phyloP scores from a whole-genome alignment of 1,284 basidiomycete genomes.

The Calocybe gambosa region DNA sequence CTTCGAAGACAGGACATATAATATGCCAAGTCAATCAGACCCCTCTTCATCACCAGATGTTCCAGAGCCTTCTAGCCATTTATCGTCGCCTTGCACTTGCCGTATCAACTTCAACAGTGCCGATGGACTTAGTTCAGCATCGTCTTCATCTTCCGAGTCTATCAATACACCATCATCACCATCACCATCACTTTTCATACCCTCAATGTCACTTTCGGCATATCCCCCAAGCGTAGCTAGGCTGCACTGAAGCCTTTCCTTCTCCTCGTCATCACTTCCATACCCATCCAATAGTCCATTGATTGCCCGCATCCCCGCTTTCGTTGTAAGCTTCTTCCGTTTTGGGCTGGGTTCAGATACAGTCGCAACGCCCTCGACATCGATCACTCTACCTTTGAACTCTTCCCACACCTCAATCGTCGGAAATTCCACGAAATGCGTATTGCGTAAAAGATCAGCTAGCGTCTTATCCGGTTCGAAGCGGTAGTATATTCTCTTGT shows the following conservation, averaged over 20 bases:
- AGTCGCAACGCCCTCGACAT: conserved; percentile 39
- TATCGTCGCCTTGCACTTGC: conserved; percentile 33
- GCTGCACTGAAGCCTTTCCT: conserved; percentile 30
- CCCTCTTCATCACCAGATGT: conserved; percentile 42
- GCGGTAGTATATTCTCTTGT: conserved; percentile 40
- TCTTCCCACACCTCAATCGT: conserved; percentile 69
- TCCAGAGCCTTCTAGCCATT: conserved; percentile 45
- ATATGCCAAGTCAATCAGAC: conserved; percentile 14
- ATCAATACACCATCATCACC: conserved; percentile 26
- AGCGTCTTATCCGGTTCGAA: conserved; percentile 49
- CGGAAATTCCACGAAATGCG: conserved; percentile 76
- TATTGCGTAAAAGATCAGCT: conserved; percentile 44
- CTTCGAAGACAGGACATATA: conserved; percentile 59
- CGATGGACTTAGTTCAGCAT: conserved; percentile 37
- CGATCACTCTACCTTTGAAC: conserved; percentile 54
- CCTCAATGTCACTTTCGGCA: conserved; percentile 38
- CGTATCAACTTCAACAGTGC: conserved; percentile 45
- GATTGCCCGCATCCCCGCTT: conserved; percentile 49
- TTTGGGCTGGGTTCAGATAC: conserved; percentile 37
- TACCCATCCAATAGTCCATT: conserved; percentile 57
- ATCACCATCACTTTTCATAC: conserved; percentile 17
- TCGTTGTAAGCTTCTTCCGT: conserved; percentile 44
- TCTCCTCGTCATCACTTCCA: conserved; percentile 50
- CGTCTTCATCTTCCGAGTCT: conserved; percentile 22
- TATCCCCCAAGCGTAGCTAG: conserved; percentile 49